Evolutionary conservation across 805 yeast species (phyloP).

Genomic region (Starmera pachycereana): DNA sequence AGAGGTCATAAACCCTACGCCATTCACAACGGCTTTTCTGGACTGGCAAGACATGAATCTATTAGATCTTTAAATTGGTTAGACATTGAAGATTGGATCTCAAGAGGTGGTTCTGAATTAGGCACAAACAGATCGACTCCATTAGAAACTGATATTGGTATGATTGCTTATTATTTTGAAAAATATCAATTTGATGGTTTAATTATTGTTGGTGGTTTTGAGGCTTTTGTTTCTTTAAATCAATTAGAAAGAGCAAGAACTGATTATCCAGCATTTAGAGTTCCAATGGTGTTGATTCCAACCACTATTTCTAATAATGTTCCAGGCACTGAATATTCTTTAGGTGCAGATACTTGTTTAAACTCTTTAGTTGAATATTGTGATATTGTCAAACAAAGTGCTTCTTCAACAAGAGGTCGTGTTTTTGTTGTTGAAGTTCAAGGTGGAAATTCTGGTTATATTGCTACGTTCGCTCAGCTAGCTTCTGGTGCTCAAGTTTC

Average conservation of each 20-base stretch:
- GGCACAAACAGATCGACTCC: conserved; percentile 75
- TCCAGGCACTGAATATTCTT: conserved; percentile 72
- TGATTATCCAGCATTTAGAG: conserved; percentile 59
- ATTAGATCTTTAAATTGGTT: conserved; percentile 55
- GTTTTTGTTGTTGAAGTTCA: conserved; percentile 77
- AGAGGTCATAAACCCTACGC: conserved; percentile 66
- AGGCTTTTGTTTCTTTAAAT: conserved; percentile 62
- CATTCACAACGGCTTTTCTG: conserved; percentile 66
- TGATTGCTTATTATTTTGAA: conserved; percentile 63
- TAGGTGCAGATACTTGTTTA: conserved; percentile 69
- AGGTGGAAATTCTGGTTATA: conserved; percentile 78
- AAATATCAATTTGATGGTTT: conserved; percentile 62
- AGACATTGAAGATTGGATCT: conserved; percentile 64
- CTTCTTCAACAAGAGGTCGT: conserved; percentile 69
- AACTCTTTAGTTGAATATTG: conserved; percentile 63
- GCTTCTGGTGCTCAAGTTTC: conserved; percentile 67
- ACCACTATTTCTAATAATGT: conserved; percentile 76
- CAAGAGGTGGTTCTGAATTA: conserved; percentile 69
- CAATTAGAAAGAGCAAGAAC: conserved; percentile 51
- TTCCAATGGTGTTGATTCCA: conserved; percentile 71
- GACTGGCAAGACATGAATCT: conserved; percentile 53
- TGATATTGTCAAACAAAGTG: conserved; percentile 72
- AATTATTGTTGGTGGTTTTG: conserved; percentile 73
- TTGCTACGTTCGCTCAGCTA: conserved; percentile 59
- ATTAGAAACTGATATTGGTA: conserved; percentile 52